These are phyloP conservation scores for Plasmodium vivax DNA, from an alignment of 169 alveolate species.

Conservation along the genomic window DNA sequence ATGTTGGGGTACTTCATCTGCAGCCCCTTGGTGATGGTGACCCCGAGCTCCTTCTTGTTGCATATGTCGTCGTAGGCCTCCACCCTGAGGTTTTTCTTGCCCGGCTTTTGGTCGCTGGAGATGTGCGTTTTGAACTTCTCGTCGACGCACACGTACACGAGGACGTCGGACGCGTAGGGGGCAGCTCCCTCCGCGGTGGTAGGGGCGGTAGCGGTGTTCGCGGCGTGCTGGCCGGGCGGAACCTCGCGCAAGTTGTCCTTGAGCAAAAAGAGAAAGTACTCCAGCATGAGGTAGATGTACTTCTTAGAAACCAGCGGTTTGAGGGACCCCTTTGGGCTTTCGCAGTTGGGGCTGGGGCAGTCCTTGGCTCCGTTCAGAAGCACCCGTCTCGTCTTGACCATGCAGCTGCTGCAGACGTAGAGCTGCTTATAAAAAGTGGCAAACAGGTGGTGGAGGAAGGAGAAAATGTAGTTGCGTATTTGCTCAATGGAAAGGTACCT, in stretches of 20 bases:
- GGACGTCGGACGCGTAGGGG: conserved; percentile 21
- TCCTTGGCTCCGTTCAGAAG: conserved; percentile 59
- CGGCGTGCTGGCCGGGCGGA: background rate
- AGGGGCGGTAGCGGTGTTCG: no score
- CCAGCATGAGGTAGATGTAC: conserved; percentile 34
- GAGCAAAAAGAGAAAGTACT: conserved; percentile 26
- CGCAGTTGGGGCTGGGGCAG: conserved; percentile 78
- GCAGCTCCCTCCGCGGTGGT: background rate
- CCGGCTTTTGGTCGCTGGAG: background rate
- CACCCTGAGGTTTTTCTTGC: conserved; percentile 5
- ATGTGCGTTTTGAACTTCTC: conserved; percentile 28
- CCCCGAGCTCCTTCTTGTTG: conserved; percentile 16
- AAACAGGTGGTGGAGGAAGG: conserved; percentile 41
- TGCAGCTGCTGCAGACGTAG: conserved; percentile 42
- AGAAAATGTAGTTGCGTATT: conserved; percentile 57
- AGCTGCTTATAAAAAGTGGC: conserved; percentile 53
- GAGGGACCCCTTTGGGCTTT: conserved; percentile 29
- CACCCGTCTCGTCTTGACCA: conserved; percentile 76
- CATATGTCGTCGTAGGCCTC: conserved; percentile 66
- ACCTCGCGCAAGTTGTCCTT: conserved; percentile 23
- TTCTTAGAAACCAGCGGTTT: conserved; percentile 51
- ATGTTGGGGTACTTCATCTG: conserved; percentile 70
- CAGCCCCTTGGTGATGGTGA: conserved; percentile 63
- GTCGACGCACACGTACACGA: conserved; percentile 23
- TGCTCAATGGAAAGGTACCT: conserved; percentile 23